Evolutionary conservation across 805 yeast species (phyloP).

Genomic region (Cyberlindnera subsufficiens): DNA sequence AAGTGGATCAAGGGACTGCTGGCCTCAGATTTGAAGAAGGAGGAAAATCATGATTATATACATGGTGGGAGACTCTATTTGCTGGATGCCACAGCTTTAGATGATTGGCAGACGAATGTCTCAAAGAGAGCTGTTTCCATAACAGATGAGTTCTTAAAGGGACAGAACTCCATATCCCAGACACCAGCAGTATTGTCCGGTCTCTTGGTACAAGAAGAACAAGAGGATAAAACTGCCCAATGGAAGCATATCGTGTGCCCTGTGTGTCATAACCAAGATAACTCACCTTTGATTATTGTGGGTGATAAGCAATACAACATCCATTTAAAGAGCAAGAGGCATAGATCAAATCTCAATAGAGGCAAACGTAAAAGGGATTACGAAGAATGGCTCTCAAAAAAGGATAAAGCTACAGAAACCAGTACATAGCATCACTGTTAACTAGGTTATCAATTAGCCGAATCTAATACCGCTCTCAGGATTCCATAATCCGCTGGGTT

Average conservation of each 20-base stretch:
- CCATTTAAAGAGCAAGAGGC: slow-evolving; percentile 67
- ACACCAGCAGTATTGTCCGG: slow-evolving; percentile 33
- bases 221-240: slow-evolving; percentile 23
- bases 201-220: slow-evolving; percentile 14
- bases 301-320: slow-evolving; percentile 68
- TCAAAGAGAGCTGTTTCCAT: slow-evolving; percentile 48
- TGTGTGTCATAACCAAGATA: slow-evolving; percentile 51
- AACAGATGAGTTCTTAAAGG: slow-evolving; percentile 33
- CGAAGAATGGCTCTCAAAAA: slow-evolving; percentile 33
- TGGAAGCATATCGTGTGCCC: slow-evolving; percentile 73
- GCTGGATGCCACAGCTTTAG: slow-evolving; percentile 72
- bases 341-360: slow-evolving; percentile 44
- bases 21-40: slow-evolving; percentile 51
- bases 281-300: slow-evolving; percentile 55
- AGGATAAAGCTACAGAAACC: slow-evolving; percentile 2
- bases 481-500: slow-evolving; percentile 26
- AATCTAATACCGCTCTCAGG: slow-evolving; percentile 24
- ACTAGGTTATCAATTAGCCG: slow-evolving; percentile 7
- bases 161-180: slow-evolving; percentile 13
- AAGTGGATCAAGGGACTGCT: slow-evolving; percentile 83
- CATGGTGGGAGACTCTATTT: slow-evolving; percentile 63
- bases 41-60: slow-evolving; percentile 36
- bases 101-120: slow-evolving; percentile 55
- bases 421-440: background rate
- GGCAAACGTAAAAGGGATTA: slow-evolving; percentile 47